Evolutionary conservation across 1,284 basidiomycete genomes (phyloP), one percentile per base, ranked within the genome.

Genomic region (Austroboletus niveus): DNA sequence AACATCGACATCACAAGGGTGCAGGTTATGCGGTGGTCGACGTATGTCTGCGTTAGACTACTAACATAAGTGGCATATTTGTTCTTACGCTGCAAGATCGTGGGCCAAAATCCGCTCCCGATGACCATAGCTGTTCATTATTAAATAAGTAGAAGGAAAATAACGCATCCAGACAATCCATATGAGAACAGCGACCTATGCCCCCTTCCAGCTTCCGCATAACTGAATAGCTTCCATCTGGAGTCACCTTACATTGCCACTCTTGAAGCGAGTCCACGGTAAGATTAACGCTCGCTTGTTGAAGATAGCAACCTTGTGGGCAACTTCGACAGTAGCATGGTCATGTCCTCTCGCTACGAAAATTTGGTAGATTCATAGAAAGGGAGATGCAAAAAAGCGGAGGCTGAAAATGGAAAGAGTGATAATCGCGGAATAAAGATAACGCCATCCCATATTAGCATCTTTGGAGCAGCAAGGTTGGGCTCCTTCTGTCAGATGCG

Each of bases 361-460:
- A 60, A 60, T n/a, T 39, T 53, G 1, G 58, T 60, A 1, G 60
- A 54, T 50, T 62, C 57, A 15, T 60, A 6, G 29, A 61, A 60
- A 1, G 54, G 57, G 15, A 60, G 62, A 3, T 24, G 60, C 29
- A 38, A 60, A 38, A 60, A 50, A 52, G n/a, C 58, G 51, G 10
- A 54, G 0, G 42, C 60, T 32, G 31, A 62, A 60, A 14, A 62
- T 31, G 2, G 30, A 42, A 7, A 60, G 46, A 2, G 60, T 62
- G n/a, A 62, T 49, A 1, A 49, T 29, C 43, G 5, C 45, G 7
- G 2, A 51, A 27, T 54, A 32, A 3, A 60, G 8, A 32, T 60
- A 60, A 35, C 57, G 49, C 59, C 59, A 60, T n/a, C 59, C 59
- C 57, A 60, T 61, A 39, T 59, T 59, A 14, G 3, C 43, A 9